phyloP scores from a whole-genome alignment of 495 filamentous ascomycete species.

The Cladorrhinum samala region DNA sequence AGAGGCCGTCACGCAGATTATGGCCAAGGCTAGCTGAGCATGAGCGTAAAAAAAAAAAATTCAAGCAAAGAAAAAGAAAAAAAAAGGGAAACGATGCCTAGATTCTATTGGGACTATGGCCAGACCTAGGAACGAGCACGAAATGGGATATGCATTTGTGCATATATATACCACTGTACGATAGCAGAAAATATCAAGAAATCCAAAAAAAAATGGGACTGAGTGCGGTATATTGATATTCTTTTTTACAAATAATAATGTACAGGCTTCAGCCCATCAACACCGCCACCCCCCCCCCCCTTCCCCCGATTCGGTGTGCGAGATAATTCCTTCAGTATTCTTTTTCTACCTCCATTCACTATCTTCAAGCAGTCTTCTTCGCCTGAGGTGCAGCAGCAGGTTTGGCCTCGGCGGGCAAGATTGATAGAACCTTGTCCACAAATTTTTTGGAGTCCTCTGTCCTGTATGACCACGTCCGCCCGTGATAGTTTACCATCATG shows the following conservation, averaged over 20 bases:
- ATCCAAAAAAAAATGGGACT: slow-evolving; percentile 2
- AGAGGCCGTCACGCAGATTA: slow-evolving; percentile 45
- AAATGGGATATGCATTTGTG: no score
- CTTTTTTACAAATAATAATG: slow-evolving; percentile 14
- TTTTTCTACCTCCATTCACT: background rate
- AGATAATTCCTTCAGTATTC: background rate
- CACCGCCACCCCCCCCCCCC: background rate
- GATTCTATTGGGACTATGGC: no score
- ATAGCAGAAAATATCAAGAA: slow-evolving; percentile 17
- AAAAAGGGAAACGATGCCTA: no score
- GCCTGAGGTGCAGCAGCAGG: slow-evolving; percentile 5
- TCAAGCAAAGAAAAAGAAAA: no score
- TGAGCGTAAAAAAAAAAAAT: no score
- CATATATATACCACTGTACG: no score
- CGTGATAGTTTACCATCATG: slow-evolving; percentile 30
- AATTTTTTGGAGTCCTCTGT: slow-evolving; percentile 16
- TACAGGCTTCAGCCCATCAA: background rate
- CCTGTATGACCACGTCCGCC: slow-evolving; percentile 21
- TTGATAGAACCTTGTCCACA: slow-evolving; percentile 18
- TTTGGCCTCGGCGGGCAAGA: slow-evolving; percentile 18
- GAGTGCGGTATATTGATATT: slow-evolving; percentile 9
- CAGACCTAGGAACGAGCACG: no score
- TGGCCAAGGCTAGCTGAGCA: slow-evolving; percentile 15
- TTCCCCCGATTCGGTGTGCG: background rate
- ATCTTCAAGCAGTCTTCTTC: slow-evolving; percentile 11